Base-by-base conservation (phyloP, 2,329 filamentous ascomycete genomes). In the Pestalotiopsis sp. region DNA sequence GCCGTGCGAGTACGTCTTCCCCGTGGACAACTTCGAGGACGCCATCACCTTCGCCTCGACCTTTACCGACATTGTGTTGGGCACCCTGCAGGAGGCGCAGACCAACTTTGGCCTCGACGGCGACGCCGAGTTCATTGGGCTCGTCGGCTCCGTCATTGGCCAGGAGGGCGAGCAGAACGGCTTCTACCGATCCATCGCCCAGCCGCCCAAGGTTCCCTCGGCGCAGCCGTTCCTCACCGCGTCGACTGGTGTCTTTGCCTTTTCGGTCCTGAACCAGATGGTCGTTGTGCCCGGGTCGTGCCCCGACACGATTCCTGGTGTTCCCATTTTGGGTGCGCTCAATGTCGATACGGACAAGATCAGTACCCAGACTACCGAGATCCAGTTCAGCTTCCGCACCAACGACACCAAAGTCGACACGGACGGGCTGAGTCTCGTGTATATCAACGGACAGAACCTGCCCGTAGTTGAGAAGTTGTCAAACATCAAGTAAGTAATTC, bases 101-200 rank as follows among this genome's bases (percentile, higher is more conserved):
- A 31, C 38, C 9, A 65, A 38, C 25, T 65, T 65, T 7, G 63
- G 38, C 14, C 20, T 65, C 27, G 63, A 49, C 39, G 63, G 63
- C 23, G 63, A 65, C 20, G 63, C 13, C 63, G 41, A 65, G n/a
- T 65, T 65, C 41, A 20, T 65, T 11, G 63, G 63, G 3, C 45
- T 65, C 12, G 41, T 65, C 20, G 41, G 63, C 39, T 65, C 63
- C 41, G 63, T 65, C 20, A 65, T 65, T 12, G 63, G 63, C 1
- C 63, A 65, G 23, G 63, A 65, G 45, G 63, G 63, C 39, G 63
- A 65, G 63, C 63, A 65, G n/a, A 65, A 65, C 31, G 63, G 63
- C 9, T 65, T 65, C 63, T 65, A 65, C 20, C 63, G 63, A 23
- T 25, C 63, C 45, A 65, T 65, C 4, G 63, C 23, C 23, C 39